Evolutionary conservation across 2,329 filamentous ascomycete species (phyloP).

Genomic region (Alternaria arbusti): DNA sequence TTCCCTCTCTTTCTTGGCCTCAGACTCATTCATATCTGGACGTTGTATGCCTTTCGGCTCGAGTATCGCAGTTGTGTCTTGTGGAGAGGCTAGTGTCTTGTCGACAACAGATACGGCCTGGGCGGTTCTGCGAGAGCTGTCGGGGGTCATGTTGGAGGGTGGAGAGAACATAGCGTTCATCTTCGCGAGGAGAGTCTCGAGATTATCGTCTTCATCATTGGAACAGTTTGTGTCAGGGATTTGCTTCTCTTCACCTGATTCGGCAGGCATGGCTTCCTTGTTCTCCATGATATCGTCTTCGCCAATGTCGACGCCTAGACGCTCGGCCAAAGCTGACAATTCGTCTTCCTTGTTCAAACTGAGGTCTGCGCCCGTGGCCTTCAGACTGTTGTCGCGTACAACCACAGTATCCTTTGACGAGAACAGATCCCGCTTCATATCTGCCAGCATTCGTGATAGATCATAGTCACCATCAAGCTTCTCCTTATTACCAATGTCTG

Average conservation of each 20-base stretch:
- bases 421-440: background rate
- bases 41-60: constrained; percentile 1
- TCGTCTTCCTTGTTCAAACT: background rate
- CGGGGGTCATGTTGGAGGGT: background rate
- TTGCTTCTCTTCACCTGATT: background rate
- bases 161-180: background rate
- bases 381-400: background rate
- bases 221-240: background rate
- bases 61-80: background rate
- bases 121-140: background rate
- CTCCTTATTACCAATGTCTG: background rate
- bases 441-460: background rate
- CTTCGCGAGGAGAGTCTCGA: constrained; percentile 2
- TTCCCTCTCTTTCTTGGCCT: constrained; percentile 12
- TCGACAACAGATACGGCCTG: background rate
- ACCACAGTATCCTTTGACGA: background rate
- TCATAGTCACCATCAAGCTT: background rate
- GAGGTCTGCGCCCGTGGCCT: background rate
- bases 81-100: background rate
- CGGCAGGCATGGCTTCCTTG: background rate
- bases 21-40: constrained; percentile 6
- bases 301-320: background rate
- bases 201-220: background rate
- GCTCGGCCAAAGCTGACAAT: background rate
- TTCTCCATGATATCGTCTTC: background rate